Base-by-base conservation (phyloP, 345 rosid species). In the Citrus medica region DNA sequence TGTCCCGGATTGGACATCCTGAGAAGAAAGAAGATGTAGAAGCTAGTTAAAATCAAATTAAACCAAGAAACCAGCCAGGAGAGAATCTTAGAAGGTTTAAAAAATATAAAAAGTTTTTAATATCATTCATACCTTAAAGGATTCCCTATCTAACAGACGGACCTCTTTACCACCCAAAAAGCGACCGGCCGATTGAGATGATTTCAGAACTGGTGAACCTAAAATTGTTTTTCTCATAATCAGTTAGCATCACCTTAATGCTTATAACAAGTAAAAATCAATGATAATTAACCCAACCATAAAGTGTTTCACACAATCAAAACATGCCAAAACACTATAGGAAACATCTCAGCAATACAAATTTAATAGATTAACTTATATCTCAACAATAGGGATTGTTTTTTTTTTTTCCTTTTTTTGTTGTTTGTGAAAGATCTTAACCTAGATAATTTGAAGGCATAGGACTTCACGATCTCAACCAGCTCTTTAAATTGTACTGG, bases 371-470 rank as follows among this genome's bases (percentile, higher is more conserved):
- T 24, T 42, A 21, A 24, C 14, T 21, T 24, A 28, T 48, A 63
- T 40, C 38, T 42, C 14, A 37, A 40, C 13, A 37, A 48, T 19
- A 25, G 12, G 55, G 58, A 19, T 10, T 25, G 6, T 6, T 51
- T 6, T 51, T 25, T 1, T 69, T 69, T 7, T 32, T 32, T 32
- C 33, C 33, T 4, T 32, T 40, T 25, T 14, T 13, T 40, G 42
- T 6, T 16, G 1, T 0, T 19, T n/a, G 81, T 76, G 80, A 87
- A 84, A 83, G 87, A 85, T 85, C 78, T 78, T 85, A 79, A 88
- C 91, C 89, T 88, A 90, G 81, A 84, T 69, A 80, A 60, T 77
- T 86, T 82, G 89, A 83, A 84, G 86, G 83, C 84, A 85, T 80
- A 79, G 79, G 81, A 72, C 78, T 83, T 85, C 73, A 80, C 79